Percentiles rank a stretch among this genome's conserved stretches.
phyloP scores from a whole-genome alignment of 768 basidiomycete genomes.

The Leccinum broughii region DNA sequence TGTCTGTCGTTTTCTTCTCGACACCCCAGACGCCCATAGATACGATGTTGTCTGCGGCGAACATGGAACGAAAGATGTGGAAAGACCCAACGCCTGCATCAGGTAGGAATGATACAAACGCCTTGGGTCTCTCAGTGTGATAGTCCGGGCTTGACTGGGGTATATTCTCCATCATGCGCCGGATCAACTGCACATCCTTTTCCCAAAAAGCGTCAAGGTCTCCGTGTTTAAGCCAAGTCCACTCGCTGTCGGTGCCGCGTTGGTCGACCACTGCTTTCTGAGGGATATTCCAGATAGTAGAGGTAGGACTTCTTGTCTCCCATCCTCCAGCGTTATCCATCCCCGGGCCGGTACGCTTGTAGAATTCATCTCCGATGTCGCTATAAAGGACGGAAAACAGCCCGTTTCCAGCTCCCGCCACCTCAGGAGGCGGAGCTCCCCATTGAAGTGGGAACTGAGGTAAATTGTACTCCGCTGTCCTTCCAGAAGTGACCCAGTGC shows the following conservation, averaged over 20 bases:
- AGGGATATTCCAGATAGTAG: constrained; percentile 43
- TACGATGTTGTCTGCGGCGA: constrained; percentile 11
- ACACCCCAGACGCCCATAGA: constrained; percentile 23
- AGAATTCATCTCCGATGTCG: constrained; percentile 51
- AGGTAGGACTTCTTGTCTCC: constrained; percentile 37
- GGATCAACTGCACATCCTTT: constrained; percentile 41
- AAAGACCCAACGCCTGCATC: constrained; percentile 49
- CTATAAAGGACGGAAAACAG: constrained; percentile 53
- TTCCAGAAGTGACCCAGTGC: constrained; percentile 52
- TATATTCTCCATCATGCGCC: constrained; percentile 28
- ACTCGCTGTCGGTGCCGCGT: constrained; percentile 7
- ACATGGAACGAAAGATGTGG: constrained; percentile 37
- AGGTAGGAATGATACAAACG: constrained; percentile 43
- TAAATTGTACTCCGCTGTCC: constrained; percentile 28
- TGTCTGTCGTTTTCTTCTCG: constrained; percentile 9
- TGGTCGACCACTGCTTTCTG: constrained; percentile 4
- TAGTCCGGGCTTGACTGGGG: constrained; percentile 8
- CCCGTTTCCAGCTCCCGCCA: constrained; percentile 39
- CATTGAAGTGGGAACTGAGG: constrained; percentile 40
- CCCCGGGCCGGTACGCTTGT: constrained; percentile 41
- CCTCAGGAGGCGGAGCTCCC: constrained; percentile 44
- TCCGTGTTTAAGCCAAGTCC: constrained; percentile 35
- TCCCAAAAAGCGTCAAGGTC: constrained; percentile 41
- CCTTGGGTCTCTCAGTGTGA: constrained; percentile 13
- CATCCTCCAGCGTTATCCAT: constrained; percentile 40